Percentiles rank a stretch among this genome's conserved stretches.
These are phyloP conservation scores for Colletotrichum godetiae DNA, from an alignment of 2,329 filamentous ascomycete genomes.

Conservation along the genomic window DNA sequence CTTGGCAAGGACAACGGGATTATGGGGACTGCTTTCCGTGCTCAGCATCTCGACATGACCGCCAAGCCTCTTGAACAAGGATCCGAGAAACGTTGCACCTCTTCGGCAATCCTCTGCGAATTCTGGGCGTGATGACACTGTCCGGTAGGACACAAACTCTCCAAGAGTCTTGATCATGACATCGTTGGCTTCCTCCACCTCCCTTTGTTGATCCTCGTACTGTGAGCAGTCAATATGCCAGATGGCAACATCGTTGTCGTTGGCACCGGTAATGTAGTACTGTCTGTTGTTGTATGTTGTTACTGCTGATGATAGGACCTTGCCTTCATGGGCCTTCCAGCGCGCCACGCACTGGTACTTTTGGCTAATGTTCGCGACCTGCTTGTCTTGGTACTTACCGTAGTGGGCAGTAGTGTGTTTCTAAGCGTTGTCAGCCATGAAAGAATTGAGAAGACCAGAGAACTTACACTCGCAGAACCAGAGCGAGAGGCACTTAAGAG, in stretches of 20 bases:
- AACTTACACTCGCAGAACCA: constrained; percentile 82
- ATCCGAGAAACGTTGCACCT: constrained; percentile 89
- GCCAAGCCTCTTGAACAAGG: constrained; percentile 91
- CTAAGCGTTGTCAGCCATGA: constrained; percentile 49
- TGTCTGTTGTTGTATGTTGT: constrained; percentile 76
- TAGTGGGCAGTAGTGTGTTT: constrained; percentile 77
- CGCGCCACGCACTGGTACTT: constrained; percentile 83
- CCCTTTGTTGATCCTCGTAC: constrained; percentile 37
- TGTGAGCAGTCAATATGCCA: constrained; percentile 74
- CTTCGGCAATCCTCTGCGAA: constrained; percentile 93
- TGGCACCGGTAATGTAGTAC: constrained; percentile 95
- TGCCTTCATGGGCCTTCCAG: constrained; percentile 87
- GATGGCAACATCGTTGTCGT: constrained; percentile 88
- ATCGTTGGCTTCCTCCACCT: constrained; percentile 57
- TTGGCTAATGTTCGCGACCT: constrained; percentile 71
- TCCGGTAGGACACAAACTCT: constrained; percentile 92
- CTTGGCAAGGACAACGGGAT: constrained; percentile 92
- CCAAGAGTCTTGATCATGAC: constrained; percentile 77
- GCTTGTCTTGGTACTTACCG: constrained; percentile 62
- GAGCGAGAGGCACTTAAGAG: constrained; percentile 91
- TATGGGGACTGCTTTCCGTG: constrained; percentile 76
- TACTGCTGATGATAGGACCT: constrained; percentile 86
- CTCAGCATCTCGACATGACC: constrained; percentile 92
- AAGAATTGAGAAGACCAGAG: no score
- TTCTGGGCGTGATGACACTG: constrained; percentile 86